Conservation (phyloP, 2,329 filamentous ascomycete genomes). For the Ciborinia camelliae region DNA sequence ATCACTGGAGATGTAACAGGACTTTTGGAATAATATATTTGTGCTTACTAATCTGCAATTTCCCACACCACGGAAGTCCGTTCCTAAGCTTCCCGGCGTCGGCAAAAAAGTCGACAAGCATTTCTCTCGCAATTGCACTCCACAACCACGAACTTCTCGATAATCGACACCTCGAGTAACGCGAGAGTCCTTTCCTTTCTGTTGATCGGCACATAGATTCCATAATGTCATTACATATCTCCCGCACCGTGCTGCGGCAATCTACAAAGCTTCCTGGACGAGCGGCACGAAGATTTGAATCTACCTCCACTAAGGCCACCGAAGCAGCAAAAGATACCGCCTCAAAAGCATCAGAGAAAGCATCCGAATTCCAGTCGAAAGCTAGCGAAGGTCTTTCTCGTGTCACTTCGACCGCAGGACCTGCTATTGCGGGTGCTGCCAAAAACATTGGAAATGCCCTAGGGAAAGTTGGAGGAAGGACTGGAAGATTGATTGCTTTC, state of each 20-base stretch:
- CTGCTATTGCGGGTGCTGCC: conserved; percentile 70
- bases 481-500: conserved; percentile 72
- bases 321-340: conserved; percentile 45
- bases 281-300: conserved; percentile 52
- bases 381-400: conserved; percentile 79
- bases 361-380: conserved; percentile 54
- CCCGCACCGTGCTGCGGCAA: conserved; percentile 35
- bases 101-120: conserved; percentile 28
- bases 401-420: conserved; percentile 76
- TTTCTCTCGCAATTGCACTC: conserved; percentile 27
- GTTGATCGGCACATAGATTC: conserved; percentile 26
- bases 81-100: conserved; percentile 27
- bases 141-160: conserved; percentile 32
- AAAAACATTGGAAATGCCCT: conserved; percentile 63
- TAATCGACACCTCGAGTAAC: conserved; percentile 25
- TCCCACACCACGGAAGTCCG: conserved; percentile 8
- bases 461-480: conserved; percentile 76
- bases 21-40: background rate
- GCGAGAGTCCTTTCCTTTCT: conserved; percentile 24
- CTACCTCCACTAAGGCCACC: conserved; percentile 49
- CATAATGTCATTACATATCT: conserved; percentile 35
- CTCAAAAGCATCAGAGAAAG: conserved; percentile 43
- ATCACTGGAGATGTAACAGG: background rate
- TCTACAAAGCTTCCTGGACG: conserved; percentile 33
- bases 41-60: conserved; percentile 19